Conservation (phyloP, 1,284 basidiomycete genomes). For the Cutaneotrichosporon arboriforme region DNA sequence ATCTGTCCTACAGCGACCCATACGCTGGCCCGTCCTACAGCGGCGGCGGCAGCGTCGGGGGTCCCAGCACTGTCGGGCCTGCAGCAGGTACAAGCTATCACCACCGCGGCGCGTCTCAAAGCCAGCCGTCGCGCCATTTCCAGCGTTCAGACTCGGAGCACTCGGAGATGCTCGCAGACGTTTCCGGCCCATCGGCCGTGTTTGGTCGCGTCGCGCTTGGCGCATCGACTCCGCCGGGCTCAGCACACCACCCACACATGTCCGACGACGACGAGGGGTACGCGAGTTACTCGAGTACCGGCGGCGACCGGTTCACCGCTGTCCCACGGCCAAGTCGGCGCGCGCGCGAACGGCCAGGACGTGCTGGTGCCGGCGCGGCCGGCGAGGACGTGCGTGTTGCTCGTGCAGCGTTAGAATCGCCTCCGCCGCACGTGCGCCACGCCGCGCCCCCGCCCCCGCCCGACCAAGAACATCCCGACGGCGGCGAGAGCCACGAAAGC, state of each 20-base stretch:
- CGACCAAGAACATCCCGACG: not conserved
- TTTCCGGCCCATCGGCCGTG: too few species aligned
- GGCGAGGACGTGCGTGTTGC: not conserved
- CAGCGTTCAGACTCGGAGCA: too few species aligned
- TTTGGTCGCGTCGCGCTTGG: too few species aligned
- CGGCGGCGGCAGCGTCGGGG: not conserved
- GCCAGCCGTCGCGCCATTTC: not conserved
- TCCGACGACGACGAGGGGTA: not conserved
- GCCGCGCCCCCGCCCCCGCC: not conserved
- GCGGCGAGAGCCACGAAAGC: not conserved
- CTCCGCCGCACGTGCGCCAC: not conserved
- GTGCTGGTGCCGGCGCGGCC: not conserved
- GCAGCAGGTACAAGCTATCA: not conserved
- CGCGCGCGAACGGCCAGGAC: not conserved
- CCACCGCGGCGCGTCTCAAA: not conserved
- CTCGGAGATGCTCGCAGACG: too few species aligned
- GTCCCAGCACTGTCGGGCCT: not conserved
- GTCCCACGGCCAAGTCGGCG: not conserved
- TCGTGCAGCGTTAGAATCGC: not conserved
- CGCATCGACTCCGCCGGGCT: too few species aligned
- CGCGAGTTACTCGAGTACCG: too few species aligned
- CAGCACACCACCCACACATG: too few species aligned
- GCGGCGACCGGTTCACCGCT: conserved; percentile 1
- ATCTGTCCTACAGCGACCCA: too few species aligned
- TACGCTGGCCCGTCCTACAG: too few species aligned